Evolutionary conservation across 805 yeast genomes (phyloP), one percentile per base, ranked within the genome.

Genomic region (Saccharomycopsis capsularis): DNA sequence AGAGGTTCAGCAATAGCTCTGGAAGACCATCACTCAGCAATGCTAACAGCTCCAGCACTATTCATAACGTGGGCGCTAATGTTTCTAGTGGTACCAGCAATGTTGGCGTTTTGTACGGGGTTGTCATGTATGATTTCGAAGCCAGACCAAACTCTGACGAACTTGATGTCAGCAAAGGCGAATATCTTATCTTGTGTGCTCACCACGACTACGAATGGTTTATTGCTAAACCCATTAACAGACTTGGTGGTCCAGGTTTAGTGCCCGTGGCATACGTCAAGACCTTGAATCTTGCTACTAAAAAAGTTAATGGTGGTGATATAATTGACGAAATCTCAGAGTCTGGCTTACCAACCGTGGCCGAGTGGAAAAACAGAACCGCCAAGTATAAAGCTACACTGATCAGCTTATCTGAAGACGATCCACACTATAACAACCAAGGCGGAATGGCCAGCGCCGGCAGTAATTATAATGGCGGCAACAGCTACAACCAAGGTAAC

Each of bases 131-230:
- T 63, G 95, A 87, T 59, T 93, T 93, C 65, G 74, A 71, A 53
- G 97, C 98, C 4, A 89, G 85, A 23, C 75, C 71, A 58, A 68
- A 73, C 51, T 63, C 78, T 6, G 99, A 95, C 67, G 99, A 93
- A 66, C 73, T 93, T 55, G 82, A 83, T 55, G 87, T 91, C 2
- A 61, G 65, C 25, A 85, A 85, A 1, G 97, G 97, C 35, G 99
- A 93, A 59, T 83, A 85, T 58, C 75, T 93, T 54, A 85, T 90
- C 27, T 79, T 95, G 11, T 91, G 96, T 66, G 99, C 99, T 2
- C 97, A 91, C 65, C 95, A 91, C 61, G 89, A 88, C 48, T 85
- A 73, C 56, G 99, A 95, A 67, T 93, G 99, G 99, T 90, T 89
- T 59, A 93, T 93, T 52, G 98, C 97, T 3, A 93, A 93, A 63